Conservation (phyloP, 176 grass and related monocot species). For the Thalia dealbata region DNA sequence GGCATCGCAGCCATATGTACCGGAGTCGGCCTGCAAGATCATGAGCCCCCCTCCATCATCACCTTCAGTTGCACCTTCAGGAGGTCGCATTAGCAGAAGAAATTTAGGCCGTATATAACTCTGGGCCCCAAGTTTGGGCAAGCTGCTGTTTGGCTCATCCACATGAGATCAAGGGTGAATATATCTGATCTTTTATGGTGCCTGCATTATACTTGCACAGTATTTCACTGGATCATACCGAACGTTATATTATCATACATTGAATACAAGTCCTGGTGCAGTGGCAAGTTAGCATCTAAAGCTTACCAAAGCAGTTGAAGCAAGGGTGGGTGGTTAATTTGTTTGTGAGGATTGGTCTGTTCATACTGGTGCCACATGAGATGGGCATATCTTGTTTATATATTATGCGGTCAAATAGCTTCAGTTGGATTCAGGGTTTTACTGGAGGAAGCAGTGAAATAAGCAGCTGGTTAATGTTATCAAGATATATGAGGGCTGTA, state of each 20-base stretch:
- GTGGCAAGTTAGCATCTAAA: neutral
- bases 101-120: neutral
- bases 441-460: too few species aligned
- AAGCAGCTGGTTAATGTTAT: too few species aligned
- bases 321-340: neutral
- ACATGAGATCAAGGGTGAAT: neutral
- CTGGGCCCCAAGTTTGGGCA: neutral
- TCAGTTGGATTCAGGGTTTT: too few species aligned
- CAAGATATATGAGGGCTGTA: too few species aligned
- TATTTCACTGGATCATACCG: neutral
- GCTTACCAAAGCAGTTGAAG: neutral
- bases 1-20: constrained; percentile 46
- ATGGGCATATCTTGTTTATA: neutral
- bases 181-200: neutral
- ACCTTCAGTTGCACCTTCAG: constrained; percentile 44
- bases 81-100: constrained; percentile 39
- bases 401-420: too few species aligned
- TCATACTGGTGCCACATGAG: neutral
- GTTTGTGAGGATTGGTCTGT: neutral
- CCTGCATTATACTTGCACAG: neutral
- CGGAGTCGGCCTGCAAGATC: neutral
- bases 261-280: neutral
- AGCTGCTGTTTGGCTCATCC: neutral
- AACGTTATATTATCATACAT: neutral
- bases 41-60: constrained; percentile 28